Evolutionary conservation across 225 moss, liverwort and hornwort genomes (phyloP).

Genomic region (Sphagnum contortum): DNA sequence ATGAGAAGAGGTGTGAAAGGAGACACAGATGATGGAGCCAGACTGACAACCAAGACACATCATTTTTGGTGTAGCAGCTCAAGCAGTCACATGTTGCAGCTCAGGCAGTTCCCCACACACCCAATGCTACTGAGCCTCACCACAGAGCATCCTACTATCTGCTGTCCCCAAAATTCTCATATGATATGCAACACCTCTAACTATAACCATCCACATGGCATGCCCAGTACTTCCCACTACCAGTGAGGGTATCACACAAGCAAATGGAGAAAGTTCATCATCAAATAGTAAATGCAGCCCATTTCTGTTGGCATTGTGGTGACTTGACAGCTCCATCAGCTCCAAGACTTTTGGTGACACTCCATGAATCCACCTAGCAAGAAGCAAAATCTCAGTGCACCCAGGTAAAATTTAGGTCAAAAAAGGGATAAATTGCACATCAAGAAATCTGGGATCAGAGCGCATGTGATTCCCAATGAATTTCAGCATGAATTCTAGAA

Average conservation of each 20-base stretch:
- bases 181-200: constrained; percentile 36
- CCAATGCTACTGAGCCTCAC: constrained; percentile 39
- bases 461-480: not conserved
- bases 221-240: constrained; percentile 33
- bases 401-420: not conserved
- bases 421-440: not conserved
- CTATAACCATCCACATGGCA: constrained; percentile 34
- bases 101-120: constrained; percentile 34
- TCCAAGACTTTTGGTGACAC: constrained; percentile 47
- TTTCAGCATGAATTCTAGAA: not conserved
- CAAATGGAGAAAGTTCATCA: constrained; percentile 42
- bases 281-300: constrained; percentile 54
- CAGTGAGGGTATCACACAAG: constrained; percentile 36
- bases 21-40: constrained; percentile 34
- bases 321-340: constrained; percentile 42
- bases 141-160: constrained; percentile 42
- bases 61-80: constrained; percentile 36
- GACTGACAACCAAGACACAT: constrained; percentile 45
- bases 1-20: constrained; percentile 29
- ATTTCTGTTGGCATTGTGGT: constrained; percentile 40
- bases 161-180: constrained; percentile 34
- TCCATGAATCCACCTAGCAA: constrained; percentile 47
- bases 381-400: not conserved
- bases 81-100: constrained; percentile 39
- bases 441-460: not conserved